Evolutionary conservation across 2,329 filamentous ascomycete genomes (phyloP), one percentile per base, ranked within the genome.

Genomic region (Fusarium humuli): DNA sequence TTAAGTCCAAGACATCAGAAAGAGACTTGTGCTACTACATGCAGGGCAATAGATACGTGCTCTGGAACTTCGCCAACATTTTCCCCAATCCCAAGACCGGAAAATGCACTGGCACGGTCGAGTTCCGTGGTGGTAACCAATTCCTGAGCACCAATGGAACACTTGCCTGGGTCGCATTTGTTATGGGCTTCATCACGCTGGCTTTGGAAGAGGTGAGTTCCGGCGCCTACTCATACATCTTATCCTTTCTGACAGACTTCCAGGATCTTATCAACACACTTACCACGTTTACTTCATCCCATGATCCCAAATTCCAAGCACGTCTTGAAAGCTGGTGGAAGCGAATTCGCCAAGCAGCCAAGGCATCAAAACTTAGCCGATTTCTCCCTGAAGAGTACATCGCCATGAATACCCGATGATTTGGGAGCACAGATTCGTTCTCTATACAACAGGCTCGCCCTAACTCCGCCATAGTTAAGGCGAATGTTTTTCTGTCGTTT

Each of bases 1-100:
- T 81, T 45, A 69, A 58, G 42, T 62, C 71, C 8, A 62, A 57
- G 34, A 57, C 61, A 25, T 70, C 62, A 16, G 79, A 80, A 72
- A 70, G 54, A 25, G 77, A 79, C 13, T 61, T 81, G 44, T 80
- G 72, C 68, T 71, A 73, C 32, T 80, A 81, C 71, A 81, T 81
- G 77, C 80, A 81, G 71, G 79, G 76, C 11, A 78, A 77, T 65
- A 77, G 80, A 20, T 81, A 81, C 58, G 80, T 81, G 13, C 66
- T 81, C 40, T 81, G 80, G 80, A 81, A 81, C 55, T 81, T 82
- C 49, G 77, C 81, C 58, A 81, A 81, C 63, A 79, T 79, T 61
- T 79, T 79, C 53, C 76, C 79, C 2, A 76, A 77, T 55, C 78
- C 78, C 45, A 81, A 78, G 75, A 80, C 77, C 41, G 79, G 78